These are phyloP conservation scores for Gaultheria prostrata DNA, from an alignment of 148 eudicot species.

Conservation along the genomic window DNA sequence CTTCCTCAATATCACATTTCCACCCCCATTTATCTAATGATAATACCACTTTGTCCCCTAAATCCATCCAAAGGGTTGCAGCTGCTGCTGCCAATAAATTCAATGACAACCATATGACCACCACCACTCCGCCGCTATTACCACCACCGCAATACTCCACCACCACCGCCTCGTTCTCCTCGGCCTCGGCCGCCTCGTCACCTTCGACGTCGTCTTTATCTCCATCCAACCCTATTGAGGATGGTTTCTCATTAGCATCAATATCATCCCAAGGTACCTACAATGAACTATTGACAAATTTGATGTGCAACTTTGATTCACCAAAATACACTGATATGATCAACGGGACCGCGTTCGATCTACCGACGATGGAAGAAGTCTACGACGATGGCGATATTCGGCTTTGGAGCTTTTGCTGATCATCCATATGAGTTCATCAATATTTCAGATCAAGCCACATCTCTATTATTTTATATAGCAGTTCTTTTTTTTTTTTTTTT, in stretches of 20 bases:
- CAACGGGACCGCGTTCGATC: conserved; percentile 50
- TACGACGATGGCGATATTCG: conserved; percentile 67
- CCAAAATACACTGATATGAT: conserved; percentile 57
- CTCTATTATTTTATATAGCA: background rate
- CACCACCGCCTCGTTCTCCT: conserved; percentile 21
- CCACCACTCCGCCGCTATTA: background rate
- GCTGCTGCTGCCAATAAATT: conserved; percentile 52
- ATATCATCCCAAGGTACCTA: background rate
- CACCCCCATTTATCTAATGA: background rate
- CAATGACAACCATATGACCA: background rate
- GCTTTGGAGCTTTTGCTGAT: conserved; percentile 71
- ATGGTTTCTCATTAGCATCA: conserved; percentile 28
- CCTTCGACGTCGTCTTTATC: conserved; percentile 27
- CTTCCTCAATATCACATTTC: background rate
- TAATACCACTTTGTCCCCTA: conserved; percentile 46
- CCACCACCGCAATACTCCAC: conserved; percentile 5
- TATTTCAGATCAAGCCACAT: background rate
- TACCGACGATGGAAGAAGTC: conserved; percentile 38
- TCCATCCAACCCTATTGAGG: conserved; percentile 26
- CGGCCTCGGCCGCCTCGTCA: conserved; percentile 27
- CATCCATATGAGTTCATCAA: background rate
- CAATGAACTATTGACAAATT: conserved; percentile 7
- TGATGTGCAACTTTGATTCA: conserved; percentile 48
- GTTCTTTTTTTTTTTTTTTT: background rate
- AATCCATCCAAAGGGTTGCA: conserved; percentile 68